Evolutionary conservation across 371 early-diverging fungal species (phyloP).

Genomic region (Funneliformis caledonium): DNA sequence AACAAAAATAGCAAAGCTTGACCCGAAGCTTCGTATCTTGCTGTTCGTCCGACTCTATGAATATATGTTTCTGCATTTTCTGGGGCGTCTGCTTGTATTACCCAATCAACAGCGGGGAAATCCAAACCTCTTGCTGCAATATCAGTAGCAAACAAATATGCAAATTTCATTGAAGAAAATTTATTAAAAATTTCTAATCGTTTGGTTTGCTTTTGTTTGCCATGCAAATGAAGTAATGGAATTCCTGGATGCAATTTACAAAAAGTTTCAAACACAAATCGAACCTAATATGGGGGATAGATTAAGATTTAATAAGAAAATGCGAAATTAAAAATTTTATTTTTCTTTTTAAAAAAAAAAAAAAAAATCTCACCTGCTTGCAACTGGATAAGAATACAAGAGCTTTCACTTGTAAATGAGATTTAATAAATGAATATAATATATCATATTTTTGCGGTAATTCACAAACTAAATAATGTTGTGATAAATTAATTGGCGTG

Average conservation of each 20-base stretch:
- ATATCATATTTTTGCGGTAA: constrained; percentile 89
- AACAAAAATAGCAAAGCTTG: constrained; percentile 84
- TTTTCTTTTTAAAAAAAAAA: background rate
- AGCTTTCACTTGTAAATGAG: constrained; percentile 85
- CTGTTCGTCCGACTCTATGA: constrained; percentile 97
- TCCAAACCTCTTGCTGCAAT: constrained; percentile 97
- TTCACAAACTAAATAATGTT: constrained; percentile 79
- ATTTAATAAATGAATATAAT: constrained; percentile 89
- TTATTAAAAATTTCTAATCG: constrained; percentile 89
- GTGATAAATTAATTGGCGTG: constrained; percentile 86
- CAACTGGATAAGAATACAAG: constrained; percentile 89
- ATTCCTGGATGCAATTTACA: constrained; percentile 80
- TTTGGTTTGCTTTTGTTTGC: constrained; percentile 94
- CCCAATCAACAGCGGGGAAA: constrained; percentile 95
- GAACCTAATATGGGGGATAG: constrained; percentile 53
- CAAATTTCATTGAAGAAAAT: constrained; percentile 78
- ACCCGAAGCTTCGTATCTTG: constrained; percentile 91
- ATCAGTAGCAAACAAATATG: constrained; percentile 91
- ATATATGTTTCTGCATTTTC: constrained; percentile 94
- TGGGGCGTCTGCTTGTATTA: constrained; percentile 99
- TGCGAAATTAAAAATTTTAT: background rate
- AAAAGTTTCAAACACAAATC: constrained; percentile 93
- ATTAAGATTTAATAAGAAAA: background rate
- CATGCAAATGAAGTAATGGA: constrained; percentile 89
- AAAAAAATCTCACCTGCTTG: constrained; percentile 69